phyloP scores from a whole-genome alignment of 2,329 filamentous ascomycete species.

The Graphiopsis chlorocephala region DNA sequence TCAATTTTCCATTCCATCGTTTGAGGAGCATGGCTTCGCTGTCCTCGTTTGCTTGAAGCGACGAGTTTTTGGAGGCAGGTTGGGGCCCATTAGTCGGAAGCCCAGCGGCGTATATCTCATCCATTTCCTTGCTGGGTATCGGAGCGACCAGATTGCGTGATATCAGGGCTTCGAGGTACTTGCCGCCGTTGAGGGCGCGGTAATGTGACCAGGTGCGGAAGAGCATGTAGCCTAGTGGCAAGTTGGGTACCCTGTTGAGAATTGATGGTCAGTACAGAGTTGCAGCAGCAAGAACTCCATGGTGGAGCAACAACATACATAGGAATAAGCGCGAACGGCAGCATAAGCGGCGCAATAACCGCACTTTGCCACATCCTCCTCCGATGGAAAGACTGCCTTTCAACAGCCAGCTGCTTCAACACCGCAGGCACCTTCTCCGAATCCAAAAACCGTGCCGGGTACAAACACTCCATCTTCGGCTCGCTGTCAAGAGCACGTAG shows the following conservation, averaged over 20 bases:
- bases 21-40: not conserved
- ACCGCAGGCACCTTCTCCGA: constrained; percentile 46
- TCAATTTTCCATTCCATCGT: not conserved
- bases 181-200: constrained; percentile 79
- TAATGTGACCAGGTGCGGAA: constrained; percentile 95
- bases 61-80: not conserved
- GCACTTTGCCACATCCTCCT: constrained; percentile 78
- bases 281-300: not conserved
- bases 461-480: not conserved
- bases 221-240: constrained; percentile 95
- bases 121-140: not conserved
- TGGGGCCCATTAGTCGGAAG: not conserved
- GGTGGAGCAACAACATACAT: constrained; percentile 59
- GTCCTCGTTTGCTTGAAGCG: not conserved
- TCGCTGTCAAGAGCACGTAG: constrained; percentile 61
- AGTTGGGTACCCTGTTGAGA: constrained; percentile 71
- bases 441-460: constrained; percentile 54
- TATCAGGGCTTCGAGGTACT: constrained; percentile 78
- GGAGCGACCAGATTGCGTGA: constrained; percentile 65
- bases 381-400: constrained; percentile 75
- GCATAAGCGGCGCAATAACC: constrained; percentile 77
- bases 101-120: not conserved
- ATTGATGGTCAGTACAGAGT: not conserved
- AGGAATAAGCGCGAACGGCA: constrained; percentile 79
- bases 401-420: constrained; percentile 70